Evolutionary conservation across 2,329 filamentous ascomycete genomes (phyloP).

Genomic region (Pseudocercospora eumusae): DNA sequence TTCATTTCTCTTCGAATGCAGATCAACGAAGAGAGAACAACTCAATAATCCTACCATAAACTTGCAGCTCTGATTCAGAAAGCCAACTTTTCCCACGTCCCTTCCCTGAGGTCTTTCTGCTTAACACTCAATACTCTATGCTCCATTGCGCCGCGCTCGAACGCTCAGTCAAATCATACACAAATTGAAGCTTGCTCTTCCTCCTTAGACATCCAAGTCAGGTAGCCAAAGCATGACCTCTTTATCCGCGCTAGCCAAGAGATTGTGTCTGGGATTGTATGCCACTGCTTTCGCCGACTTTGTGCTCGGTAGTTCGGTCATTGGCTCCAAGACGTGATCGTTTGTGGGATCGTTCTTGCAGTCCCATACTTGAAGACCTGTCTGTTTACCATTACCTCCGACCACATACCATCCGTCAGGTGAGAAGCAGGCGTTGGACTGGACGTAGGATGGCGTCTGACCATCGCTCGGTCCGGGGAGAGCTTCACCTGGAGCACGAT

Average conservation of each 20-base stretch:
- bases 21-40: neutral
- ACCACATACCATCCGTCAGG: constrained; percentile 88
- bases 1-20: neutral
- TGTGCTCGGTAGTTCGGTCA: constrained; percentile 62
- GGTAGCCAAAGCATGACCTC: constrained; percentile 58
- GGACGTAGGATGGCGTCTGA: constrained; percentile 51
- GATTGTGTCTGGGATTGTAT: constrained; percentile 89
- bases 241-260: constrained; percentile 85
- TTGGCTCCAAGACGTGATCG: constrained; percentile 63
- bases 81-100: neutral
- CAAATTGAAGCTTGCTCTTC: neutral
- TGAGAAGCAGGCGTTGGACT: constrained; percentile 82
- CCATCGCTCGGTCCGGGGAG: constrained; percentile 36
- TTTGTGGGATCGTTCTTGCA: constrained; percentile 56
- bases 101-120: neutral
- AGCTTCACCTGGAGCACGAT: constrained; percentile 44
- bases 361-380: constrained; percentile 86
- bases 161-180: constrained; percentile 6
- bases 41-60: neutral
- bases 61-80: neutral
- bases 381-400: constrained; percentile 65
- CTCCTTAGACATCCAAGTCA: constrained; percentile 15
- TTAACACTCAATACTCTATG: too few relatives aligned
- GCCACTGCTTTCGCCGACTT: constrained; percentile 73
- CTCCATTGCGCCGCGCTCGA: constrained; percentile 4